Conservation (phyloP, 2,329 filamentous ascomycete genomes). For the Eutypella sp. region DNA sequence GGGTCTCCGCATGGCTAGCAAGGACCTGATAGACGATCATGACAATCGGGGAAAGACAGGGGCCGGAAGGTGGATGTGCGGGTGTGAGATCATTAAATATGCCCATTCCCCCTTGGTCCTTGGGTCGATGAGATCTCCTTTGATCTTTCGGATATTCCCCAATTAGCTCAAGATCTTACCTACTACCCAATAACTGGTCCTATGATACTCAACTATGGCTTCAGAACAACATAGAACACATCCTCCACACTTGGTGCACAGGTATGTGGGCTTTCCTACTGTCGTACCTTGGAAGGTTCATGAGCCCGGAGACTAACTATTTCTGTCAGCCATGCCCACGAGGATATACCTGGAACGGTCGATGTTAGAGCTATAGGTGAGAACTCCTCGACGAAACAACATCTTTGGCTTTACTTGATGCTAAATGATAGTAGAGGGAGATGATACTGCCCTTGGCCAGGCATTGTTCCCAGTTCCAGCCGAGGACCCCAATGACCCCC, state of each 20-base stretch:
- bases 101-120: too few species aligned
- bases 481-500: slow-evolving; percentile 24
- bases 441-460: slow-evolving; percentile 23
- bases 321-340: slow-evolving; percentile 21
- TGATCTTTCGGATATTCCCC: neutral
- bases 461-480: slow-evolving; percentile 24
- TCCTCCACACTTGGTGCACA: neutral
- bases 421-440: slow-evolving; percentile 16
- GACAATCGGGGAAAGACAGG: too few species aligned
- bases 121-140: too few species aligned
- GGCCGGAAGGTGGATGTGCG: too few species aligned
- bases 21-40: neutral
- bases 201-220: neutral
- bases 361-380: slow-evolving; percentile 21
- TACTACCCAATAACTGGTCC: neutral
- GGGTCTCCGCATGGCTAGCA: neutral
- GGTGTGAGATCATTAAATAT: too few species aligned
- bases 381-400: slow-evolving; percentile 1
- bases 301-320: neutral
- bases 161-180: too few species aligned
- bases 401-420: neutral
- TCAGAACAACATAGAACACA: neutral
- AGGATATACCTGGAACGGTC: slow-evolving; percentile 24
- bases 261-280: neutral
- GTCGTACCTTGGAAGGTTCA: neutral